Evolutionary conservation across 257 asterid genomes (phyloP).

Genomic region (Marsdenia floribunda): DNA sequence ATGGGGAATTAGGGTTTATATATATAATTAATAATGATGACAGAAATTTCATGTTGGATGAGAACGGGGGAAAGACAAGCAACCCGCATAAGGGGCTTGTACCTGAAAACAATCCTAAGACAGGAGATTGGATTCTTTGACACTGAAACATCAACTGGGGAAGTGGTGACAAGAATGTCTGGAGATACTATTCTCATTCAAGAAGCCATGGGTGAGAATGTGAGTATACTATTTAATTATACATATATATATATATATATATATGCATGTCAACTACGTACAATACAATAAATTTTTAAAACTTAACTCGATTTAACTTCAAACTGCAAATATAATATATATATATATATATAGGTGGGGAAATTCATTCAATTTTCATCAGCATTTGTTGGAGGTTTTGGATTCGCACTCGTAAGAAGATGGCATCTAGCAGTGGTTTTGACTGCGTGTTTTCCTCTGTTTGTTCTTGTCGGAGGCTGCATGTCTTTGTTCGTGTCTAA

Average conservation of each 20-base stretch:
- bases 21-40: no score
- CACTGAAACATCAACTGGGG: conserved; percentile 44
- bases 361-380: conserved; percentile 44
- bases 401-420: conserved; percentile 49
- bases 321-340: no score
- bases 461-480: conserved; percentile 34
- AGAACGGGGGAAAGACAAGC: conserved; percentile 53
- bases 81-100: conserved; percentile 42
- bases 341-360: conserved; percentile 39
- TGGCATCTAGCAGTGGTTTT: conserved; percentile 52
- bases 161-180: conserved; percentile 42
- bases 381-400: conserved; percentile 55
- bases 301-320: no score
- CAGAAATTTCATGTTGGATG: conserved; percentile 58
- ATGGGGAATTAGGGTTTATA: neutral
- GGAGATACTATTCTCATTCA: conserved; percentile 56
- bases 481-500: conserved; percentile 41
- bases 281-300: no score
- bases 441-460: conserved; percentile 37
- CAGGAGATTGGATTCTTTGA: conserved; percentile 55
- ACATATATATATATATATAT: neutral
- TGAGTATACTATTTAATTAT: neutral
- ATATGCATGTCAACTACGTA: no score
- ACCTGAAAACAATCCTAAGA: conserved; percentile 44
- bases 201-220: conserved; percentile 86